Conservation (phyloP, 2,329 filamentous ascomycete species). For the Calonectria pseudoreteaudii region DNA sequence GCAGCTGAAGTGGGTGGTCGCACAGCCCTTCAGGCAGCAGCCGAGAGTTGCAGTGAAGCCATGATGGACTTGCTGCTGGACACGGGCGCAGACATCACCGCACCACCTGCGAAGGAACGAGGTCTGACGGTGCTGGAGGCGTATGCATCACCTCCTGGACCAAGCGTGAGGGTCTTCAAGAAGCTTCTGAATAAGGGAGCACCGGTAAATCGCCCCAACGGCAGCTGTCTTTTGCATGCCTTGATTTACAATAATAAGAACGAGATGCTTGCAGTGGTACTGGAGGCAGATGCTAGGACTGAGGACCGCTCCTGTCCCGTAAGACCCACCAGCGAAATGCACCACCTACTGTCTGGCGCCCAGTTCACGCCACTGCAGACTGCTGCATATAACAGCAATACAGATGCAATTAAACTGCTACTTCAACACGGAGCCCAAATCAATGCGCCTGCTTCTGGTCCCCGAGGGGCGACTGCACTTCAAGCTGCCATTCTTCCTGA, state of each 20-base stretch:
- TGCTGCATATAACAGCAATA: too few relatives aligned
- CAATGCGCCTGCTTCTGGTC: neutral
- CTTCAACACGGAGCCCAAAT: neutral
- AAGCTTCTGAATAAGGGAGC: neutral
- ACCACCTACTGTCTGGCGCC: too few relatives aligned
- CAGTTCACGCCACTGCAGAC: neutral
- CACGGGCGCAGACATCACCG: neutral
- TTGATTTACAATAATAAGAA: rapidly evolving
- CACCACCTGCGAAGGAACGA: neutral
- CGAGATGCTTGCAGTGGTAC: neutral
- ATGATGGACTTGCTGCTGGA: neutral
- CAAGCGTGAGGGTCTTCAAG: neutral
- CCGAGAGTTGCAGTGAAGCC: neutral
- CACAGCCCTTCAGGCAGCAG: neutral
- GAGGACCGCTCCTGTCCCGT: neutral
- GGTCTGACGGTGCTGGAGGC: neutral
- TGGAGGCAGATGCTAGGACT: neutral
- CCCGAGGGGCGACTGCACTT: neutral
- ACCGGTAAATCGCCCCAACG: neutral
- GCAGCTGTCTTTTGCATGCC: neutral
- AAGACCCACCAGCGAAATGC: too few relatives aligned
- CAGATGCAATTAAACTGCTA: neutral
- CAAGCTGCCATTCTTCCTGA: neutral
- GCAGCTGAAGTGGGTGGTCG: neutral
- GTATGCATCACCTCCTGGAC: neutral